Evolutionary conservation across 169 alveolate species (phyloP).

Genomic region (Plasmodium fragile): DNA sequence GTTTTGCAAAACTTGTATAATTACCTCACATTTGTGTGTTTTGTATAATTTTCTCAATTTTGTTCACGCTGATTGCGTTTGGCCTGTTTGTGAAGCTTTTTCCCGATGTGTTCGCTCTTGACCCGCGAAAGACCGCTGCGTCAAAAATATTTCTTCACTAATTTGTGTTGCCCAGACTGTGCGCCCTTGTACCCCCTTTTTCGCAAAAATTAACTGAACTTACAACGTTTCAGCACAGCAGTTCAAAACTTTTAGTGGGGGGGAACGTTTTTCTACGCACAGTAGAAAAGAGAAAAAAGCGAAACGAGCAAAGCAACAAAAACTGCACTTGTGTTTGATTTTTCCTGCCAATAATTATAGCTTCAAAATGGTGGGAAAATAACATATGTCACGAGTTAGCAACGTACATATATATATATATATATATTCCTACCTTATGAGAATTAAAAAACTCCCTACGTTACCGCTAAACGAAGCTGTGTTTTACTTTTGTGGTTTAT

Average conservation of each 20-base stretch:
- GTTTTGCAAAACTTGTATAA: neutral
- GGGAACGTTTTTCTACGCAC: neutral
- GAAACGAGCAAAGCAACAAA: neutral
- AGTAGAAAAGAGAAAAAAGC: neutral
- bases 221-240: neutral
- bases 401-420: neutral
- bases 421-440: neutral
- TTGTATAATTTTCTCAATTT: neutral
- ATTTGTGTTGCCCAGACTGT: neutral
- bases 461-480: neutral
- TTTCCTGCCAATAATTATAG: neutral
- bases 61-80: neutral
- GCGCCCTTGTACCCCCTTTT: neutral
- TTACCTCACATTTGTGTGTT: neutral
- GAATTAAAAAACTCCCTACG: neutral
- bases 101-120: neutral
- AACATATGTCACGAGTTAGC: neutral
- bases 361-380: neutral
- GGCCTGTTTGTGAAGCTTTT: neutral
- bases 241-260: neutral
- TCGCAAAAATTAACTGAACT: neutral
- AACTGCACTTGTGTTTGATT: neutral
- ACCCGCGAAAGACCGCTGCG: slow-evolving; percentile 20
- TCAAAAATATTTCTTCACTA: neutral
- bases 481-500: neutral